Evolutionary conservation across 2,329 filamentous ascomycete genomes (phyloP).

Genomic region (Thelonectria discophora): DNA sequence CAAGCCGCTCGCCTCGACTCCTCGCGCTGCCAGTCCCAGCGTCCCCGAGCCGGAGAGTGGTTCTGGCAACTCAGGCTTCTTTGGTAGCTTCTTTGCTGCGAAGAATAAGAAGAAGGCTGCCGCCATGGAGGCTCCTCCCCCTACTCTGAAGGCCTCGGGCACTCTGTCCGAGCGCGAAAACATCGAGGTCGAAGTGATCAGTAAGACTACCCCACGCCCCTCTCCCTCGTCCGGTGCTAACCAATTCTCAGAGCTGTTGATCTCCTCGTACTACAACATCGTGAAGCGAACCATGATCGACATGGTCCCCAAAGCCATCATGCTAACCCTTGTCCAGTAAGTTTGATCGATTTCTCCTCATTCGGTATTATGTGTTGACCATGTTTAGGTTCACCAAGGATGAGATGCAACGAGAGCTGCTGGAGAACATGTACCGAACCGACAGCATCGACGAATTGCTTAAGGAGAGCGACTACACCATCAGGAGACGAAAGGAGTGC

Average conservation of each 20-base stretch:
- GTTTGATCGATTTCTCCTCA: slow-evolving; percentile 49
- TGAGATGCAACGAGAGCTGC: slow-evolving; percentile 96
- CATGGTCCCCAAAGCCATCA: slow-evolving; percentile 99
- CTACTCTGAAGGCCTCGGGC: slow-evolving; percentile 92
- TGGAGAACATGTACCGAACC: slow-evolving; percentile 96
- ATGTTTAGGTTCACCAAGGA: slow-evolving; percentile 84
- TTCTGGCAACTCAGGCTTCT: slow-evolving; percentile 79
- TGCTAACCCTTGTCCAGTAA: slow-evolving; percentile 95
- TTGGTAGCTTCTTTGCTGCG: slow-evolving; percentile 96
- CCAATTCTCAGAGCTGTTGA: slow-evolving; percentile 77
- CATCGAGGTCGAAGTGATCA: slow-evolving; percentile 98
- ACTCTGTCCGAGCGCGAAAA: slow-evolving; percentile 93
- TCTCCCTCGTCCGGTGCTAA: slow-evolving; percentile 20
- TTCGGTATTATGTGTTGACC: slow-evolving; percentile 27
- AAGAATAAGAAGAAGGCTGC: slow-evolving; percentile 99
- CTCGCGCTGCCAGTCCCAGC: slow-evolving; percentile 80
- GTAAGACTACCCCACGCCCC: slow-evolving; percentile 58
- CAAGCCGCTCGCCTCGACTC: slow-evolving; percentile 80
- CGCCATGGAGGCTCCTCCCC: slow-evolving; percentile 96
- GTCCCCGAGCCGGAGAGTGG: slow-evolving; percentile 60
- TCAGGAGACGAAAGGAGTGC: slow-evolving; percentile 95
- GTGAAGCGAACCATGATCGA: slow-evolving; percentile 99
- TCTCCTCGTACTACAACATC: slow-evolving; percentile 97
- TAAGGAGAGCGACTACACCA: slow-evolving; percentile 97
- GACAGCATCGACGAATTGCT: slow-evolving; percentile 91